Conservation (phyloP, 768 basidiomycete species). For the Termitomyces sp. region DNA sequence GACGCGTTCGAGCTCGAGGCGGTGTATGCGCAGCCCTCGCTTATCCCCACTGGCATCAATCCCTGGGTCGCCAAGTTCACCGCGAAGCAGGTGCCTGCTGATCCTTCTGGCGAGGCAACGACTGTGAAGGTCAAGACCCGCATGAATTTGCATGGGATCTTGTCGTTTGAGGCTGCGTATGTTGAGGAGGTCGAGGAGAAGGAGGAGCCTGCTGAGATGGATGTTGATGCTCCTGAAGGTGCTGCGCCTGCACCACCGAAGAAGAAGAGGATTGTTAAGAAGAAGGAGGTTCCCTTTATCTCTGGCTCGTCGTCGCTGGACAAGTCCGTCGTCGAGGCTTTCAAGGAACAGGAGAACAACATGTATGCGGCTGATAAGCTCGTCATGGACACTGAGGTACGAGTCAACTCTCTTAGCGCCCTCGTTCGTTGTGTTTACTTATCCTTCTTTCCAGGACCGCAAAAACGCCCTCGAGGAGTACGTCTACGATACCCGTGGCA, state of each 20-base stretch:
- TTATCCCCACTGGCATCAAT: constrained; percentile 76
- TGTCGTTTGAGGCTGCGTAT: constrained; percentile 86
- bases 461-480: constrained; percentile 99
- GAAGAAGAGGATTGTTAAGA: constrained; percentile 85
- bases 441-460: constrained; percentile 58
- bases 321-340: constrained; percentile 53
- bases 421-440: neutral
- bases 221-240: constrained; percentile 47
- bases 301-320: constrained; percentile 64
- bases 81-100: constrained; percentile 74
- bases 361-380: constrained; percentile 94
- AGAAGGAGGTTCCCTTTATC: constrained; percentile 77
- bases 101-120: constrained; percentile 67
- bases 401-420: constrained; percentile 18
- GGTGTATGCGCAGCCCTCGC: constrained; percentile 66
- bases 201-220: constrained; percentile 70
- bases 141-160: constrained; percentile 79
- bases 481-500: constrained; percentile 91
- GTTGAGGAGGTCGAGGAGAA: constrained; percentile 78
- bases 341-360: constrained; percentile 79
- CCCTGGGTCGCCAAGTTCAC: constrained; percentile 82
- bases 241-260: constrained; percentile 53
- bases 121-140: constrained; percentile 90
- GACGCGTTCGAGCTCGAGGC: constrained; percentile 88
- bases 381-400: constrained; percentile 94